phyloP scores from a whole-genome alignment of 2,329 filamentous ascomycete genomes.

The Ascosphaera acerosa region DNA sequence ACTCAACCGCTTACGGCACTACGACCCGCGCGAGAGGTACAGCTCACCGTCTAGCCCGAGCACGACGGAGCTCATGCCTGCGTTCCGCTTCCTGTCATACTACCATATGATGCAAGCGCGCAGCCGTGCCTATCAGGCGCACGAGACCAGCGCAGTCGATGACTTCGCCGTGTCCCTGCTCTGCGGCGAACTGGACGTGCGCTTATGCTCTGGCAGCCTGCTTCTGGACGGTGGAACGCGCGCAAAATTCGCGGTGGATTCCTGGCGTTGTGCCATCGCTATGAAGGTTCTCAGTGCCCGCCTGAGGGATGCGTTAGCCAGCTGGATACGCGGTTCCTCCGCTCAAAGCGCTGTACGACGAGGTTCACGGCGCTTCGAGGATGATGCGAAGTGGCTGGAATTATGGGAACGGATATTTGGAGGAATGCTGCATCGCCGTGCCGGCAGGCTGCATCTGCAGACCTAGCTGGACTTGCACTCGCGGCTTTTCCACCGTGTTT shows the following conservation, averaged over 20 bases:
- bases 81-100: slow-evolving; percentile 63
- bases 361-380: slow-evolving; percentile 21
- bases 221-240: slow-evolving; percentile 59
- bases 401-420: slow-evolving; percentile 45
- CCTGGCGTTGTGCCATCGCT: slow-evolving; percentile 82
- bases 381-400: slow-evolving; percentile 49
- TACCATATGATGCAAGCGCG: slow-evolving; percentile 93
- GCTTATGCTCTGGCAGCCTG: slow-evolving; percentile 71
- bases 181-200: slow-evolving; percentile 52
- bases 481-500: too few relatives aligned
- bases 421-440: not conserved
- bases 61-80: slow-evolving; percentile 2
- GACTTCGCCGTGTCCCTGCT: slow-evolving; percentile 63
- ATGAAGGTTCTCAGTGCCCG: slow-evolving; percentile 54
- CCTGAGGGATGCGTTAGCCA: slow-evolving; percentile 48
- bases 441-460: not conserved
- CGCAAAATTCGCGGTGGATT: slow-evolving; percentile 53
- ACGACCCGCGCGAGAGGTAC: slow-evolving; percentile 1
- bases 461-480: not conserved
- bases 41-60: slow-evolving; percentile 1
- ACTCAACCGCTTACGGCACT: not conserved
- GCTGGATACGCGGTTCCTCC: slow-evolving; percentile 29
- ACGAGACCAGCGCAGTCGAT: slow-evolving; percentile 60
- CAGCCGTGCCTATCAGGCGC: slow-evolving; percentile 59
- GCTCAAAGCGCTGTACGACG: slow-evolving; percentile 5